These are phyloP conservation scores for Lomentospora prolificans DNA, from an alignment of 2,329 filamentous ascomycete genomes.

Conservation along the genomic window DNA sequence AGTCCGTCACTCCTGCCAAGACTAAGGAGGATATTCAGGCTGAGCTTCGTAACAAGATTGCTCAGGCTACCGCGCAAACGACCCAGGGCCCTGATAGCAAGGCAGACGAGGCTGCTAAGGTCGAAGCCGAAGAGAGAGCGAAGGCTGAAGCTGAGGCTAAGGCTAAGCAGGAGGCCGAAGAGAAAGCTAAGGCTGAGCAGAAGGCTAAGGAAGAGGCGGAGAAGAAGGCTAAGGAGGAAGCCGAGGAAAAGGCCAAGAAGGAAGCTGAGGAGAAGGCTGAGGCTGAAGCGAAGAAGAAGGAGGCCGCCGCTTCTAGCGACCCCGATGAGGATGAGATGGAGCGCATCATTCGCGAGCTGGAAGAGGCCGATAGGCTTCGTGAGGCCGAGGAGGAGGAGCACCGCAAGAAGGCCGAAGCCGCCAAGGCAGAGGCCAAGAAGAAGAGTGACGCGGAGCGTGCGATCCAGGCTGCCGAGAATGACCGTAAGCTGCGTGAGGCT, in stretches of 20 bases:
- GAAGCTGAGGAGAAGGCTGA: slow-evolving; percentile 22
- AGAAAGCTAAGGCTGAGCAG: slow-evolving; percentile 17
- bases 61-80: slow-evolving; percentile 40
- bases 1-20: slow-evolving; percentile 60
- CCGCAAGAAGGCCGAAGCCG: slow-evolving; percentile 36
- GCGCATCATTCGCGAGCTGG: slow-evolving; percentile 53
- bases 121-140: slow-evolving; percentile 18
- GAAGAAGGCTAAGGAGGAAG: slow-evolving; percentile 25
- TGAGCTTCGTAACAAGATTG: slow-evolving; percentile 73
- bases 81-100: slow-evolving; percentile 21
- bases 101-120: slow-evolving; percentile 19
- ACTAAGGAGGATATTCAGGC: slow-evolving; percentile 72
- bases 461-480: slow-evolving; percentile 43
- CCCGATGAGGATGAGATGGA: slow-evolving; percentile 41
- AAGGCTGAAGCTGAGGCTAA: slow-evolving; percentile 18
- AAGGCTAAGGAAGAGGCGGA: slow-evolving; percentile 19
- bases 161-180: slow-evolving; percentile 30
- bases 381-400: slow-evolving; percentile 38
- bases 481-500: slow-evolving; percentile 60
- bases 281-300: slow-evolving; percentile 22
- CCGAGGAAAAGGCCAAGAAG: slow-evolving; percentile 21
- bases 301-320: slow-evolving; percentile 22
- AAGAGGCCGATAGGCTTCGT: slow-evolving; percentile 37
- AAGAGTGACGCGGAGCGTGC: slow-evolving; percentile 35
- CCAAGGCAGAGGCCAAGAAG: slow-evolving; percentile 36